phyloP scores from a whole-genome alignment of 345 rosid genomes.

The Eucalyptus curtisii region DNA sequence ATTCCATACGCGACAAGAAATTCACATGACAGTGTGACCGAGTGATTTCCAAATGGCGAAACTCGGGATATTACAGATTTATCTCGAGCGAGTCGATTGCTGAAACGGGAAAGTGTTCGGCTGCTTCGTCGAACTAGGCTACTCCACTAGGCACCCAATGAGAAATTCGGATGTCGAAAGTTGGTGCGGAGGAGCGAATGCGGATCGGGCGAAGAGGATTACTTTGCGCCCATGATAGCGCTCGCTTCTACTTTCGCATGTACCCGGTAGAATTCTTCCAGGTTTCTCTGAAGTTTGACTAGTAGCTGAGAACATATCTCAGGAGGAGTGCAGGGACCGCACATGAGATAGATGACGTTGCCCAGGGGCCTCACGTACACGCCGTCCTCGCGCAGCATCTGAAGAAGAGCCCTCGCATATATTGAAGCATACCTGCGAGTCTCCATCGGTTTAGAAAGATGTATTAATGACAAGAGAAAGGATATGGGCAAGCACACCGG shows the following conservation, averaged over 20 bases:
- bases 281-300: constrained; percentile 38
- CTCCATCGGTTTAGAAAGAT: neutral
- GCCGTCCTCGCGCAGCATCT: constrained; percentile 64
- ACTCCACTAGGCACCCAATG: neutral
- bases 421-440: constrained; percentile 56
- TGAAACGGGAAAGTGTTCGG: neutral
- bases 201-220: neutral
- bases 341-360: constrained; percentile 80
- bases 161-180: neutral
- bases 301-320: constrained; percentile 48
- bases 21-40: no score
- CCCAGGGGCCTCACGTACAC: constrained; percentile 80
- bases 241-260: neutral
- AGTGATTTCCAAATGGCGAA: neutral
- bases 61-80: neutral
- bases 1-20: neutral
- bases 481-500: neutral
- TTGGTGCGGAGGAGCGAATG: neutral
- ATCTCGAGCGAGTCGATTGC: neutral
- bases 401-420: constrained; percentile 50
- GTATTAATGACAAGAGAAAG: neutral
- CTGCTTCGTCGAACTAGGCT: neutral
- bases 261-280: constrained; percentile 26
- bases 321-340: constrained; percentile 77
- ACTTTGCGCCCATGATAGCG: neutral